Evolutionary conservation across 257 asterid genomes (phyloP).

Genomic region (Solanum chmielewskii): DNA sequence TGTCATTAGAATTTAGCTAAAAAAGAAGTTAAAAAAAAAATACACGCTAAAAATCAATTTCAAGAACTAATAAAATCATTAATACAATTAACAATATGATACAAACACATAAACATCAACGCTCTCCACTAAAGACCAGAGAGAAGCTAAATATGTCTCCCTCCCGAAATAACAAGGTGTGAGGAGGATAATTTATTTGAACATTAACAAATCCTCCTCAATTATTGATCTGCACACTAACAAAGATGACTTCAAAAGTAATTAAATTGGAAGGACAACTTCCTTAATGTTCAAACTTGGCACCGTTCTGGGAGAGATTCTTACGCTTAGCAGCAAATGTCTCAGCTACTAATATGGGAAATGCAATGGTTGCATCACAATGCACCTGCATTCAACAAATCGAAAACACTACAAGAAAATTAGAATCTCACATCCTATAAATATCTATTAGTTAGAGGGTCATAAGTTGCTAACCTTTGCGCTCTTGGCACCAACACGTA

Average conservation of each 20-base stretch:
- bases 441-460: too few species aligned
- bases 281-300: neutral
- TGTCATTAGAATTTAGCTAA: neutral
- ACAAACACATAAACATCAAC: neutral
- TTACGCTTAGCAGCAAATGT: constrained; percentile 51
- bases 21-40: neutral
- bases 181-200: neutral
- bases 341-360: constrained; percentile 76
- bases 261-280: neutral
- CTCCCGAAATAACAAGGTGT: neutral
- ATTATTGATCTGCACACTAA: neutral
- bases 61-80: neutral
- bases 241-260: neutral
- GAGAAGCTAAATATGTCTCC: neutral
- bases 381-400: constrained; percentile 49
- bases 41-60: neutral
- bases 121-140: neutral
- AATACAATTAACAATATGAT: neutral
- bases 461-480: neutral
- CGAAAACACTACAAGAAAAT: neutral
- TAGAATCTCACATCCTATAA: neutral
- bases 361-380: constrained; percentile 87
- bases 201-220: neutral
- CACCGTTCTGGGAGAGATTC: neutral
- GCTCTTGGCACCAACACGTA: constrained; percentile 77